Evolutionary conservation across 208 protist species (phyloP).

Genomic region (Baffinella frigidus): DNA sequence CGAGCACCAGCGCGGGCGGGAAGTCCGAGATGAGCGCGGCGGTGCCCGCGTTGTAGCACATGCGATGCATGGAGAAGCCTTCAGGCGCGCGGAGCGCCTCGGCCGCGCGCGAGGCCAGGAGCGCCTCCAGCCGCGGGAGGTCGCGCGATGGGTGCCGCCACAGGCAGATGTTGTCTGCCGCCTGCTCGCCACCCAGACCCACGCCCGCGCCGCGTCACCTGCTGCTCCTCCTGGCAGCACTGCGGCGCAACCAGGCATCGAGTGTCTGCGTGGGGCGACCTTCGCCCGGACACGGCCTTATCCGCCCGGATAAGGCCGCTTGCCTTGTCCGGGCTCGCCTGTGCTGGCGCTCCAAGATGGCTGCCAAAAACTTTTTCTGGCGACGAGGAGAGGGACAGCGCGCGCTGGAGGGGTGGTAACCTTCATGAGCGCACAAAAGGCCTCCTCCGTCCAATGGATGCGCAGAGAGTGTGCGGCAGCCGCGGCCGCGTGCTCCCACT

Average conservation of each 20-base stretch:
- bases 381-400: no score
- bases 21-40: constrained; percentile 16
- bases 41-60: constrained; percentile 48
- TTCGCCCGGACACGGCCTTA: no score
- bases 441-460: constrained; percentile 22
- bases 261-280: no score
- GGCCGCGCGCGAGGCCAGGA: not conserved
- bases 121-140: not conserved
- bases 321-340: no score
- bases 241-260: no score
- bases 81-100: not conserved
- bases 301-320: no score
- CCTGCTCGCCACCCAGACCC: not conserved
- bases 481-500: not conserved
- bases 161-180: not conserved
- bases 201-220: no score
- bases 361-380: no score
- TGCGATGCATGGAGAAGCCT: not conserved
- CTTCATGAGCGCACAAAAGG: constrained; percentile 49
- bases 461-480: not conserved
- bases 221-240: no score
- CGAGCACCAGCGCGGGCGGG: not conserved
- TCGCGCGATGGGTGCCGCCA: not conserved
- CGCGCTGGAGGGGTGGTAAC: not conserved
- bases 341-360: no score